phyloP scores from a whole-genome alignment of 306 rosid genomes.

The Carpinus viminea region DNA sequence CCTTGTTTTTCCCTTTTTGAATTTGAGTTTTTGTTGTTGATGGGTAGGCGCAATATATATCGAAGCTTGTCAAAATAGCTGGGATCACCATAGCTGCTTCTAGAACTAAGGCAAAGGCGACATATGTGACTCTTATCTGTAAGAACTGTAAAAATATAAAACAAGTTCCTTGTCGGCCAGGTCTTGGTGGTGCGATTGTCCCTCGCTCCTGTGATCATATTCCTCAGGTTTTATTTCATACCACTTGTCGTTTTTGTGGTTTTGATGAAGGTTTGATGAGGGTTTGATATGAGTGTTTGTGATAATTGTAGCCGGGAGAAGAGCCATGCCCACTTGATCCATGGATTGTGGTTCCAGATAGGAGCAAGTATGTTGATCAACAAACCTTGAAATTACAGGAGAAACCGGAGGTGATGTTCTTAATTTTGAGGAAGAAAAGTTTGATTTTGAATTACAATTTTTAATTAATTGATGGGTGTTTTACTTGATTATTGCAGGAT shows the following conservation, averaged over 20 bases:
- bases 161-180: conserved; percentile 90
- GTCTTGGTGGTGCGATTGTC: conserved; percentile 96
- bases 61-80: conserved; percentile 78
- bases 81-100: conserved; percentile 98
- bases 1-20: not conserved
- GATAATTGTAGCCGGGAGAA: conserved; percentile 74
- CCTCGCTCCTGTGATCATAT: conserved; percentile 92
- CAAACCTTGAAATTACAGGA: conserved; percentile 96
- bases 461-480: conserved; percentile 16
- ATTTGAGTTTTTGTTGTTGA: not conserved
- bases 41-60: conserved; percentile 77
- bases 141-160: conserved; percentile 79
- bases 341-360: conserved; percentile 94
- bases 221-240: conserved; percentile 67
- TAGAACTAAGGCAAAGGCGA: conserved; percentile 94
- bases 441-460: not conserved
- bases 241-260: not conserved
- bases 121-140: conserved; percentile 85
- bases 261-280: not conserved
- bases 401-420: conserved; percentile 77
- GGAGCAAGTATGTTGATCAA: conserved; percentile 90
- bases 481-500: conserved; percentile 60
- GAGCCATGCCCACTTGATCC: conserved; percentile 98
- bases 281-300: conserved; percentile 10
- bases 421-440: not conserved